Conservation (phyloP, 768 basidiomycete species). For the Suillus subluteus region DNA sequence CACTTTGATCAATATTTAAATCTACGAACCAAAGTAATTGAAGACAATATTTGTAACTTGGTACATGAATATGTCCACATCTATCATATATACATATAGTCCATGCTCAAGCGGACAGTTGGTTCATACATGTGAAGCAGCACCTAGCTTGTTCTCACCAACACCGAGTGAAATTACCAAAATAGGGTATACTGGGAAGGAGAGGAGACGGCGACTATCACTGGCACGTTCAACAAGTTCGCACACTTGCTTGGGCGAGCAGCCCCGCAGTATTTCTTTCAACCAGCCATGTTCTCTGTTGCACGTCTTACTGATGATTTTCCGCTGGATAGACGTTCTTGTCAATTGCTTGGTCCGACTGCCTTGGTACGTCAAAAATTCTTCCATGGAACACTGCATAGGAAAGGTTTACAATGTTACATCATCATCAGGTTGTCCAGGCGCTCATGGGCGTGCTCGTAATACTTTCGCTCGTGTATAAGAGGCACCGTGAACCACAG, state of each 20-base stretch:
- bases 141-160: background rate
- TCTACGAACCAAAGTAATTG: background rate
- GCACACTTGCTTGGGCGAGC: background rate
- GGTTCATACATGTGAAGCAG: background rate
- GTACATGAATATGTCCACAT: background rate
- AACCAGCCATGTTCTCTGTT: constrained; percentile 19
- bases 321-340: constrained; percentile 46
- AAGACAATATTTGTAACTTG: background rate
- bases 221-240: constrained; percentile 1
- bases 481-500: constrained; percentile 83
- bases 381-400: background rate
- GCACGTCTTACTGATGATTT: constrained; percentile 25
- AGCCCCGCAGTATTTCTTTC: background rate
- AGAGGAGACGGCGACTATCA: background rate
- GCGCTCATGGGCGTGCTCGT: constrained; percentile 89
- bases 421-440: constrained; percentile 66
- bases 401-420: constrained; percentile 9
- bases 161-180: background rate
- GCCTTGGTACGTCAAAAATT: constrained; percentile 40
- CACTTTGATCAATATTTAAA: no score
- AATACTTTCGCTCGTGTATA: constrained; percentile 83
- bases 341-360: constrained; percentile 50
- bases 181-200: background rate
- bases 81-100: no score
- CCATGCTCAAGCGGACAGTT: background rate